These are phyloP conservation scores for Diaporthe sp. DNA, from an alignment of 2,329 filamentous ascomycete species.

Conservation along the genomic window DNA sequence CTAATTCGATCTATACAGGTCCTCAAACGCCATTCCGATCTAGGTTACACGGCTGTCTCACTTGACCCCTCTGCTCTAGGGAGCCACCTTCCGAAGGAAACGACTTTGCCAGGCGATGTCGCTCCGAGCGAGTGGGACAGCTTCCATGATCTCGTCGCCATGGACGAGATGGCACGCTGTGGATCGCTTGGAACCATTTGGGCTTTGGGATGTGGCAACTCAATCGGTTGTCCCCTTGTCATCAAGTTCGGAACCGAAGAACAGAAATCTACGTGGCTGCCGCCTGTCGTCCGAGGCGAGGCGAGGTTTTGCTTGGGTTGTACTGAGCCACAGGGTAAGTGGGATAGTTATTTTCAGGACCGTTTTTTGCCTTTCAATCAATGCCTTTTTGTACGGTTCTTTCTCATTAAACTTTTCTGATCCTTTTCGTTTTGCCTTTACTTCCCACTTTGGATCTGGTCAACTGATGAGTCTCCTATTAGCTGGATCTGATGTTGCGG, in stretches of 20 bases:
- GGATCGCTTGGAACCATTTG: constrained; percentile 50
- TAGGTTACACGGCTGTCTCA: constrained; percentile 12
- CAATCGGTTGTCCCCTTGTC: constrained; percentile 46
- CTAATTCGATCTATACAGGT: background rate
- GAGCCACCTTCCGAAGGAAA: background rate
- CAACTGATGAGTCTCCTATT: background rate
- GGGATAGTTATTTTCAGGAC: constrained; percentile 48
- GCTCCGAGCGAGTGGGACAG: constrained; percentile 50
- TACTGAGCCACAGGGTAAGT: constrained; percentile 60
- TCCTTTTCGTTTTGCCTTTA: background rate
- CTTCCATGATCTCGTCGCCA: constrained; percentile 52
- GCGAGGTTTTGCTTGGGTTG: constrained; percentile 36
- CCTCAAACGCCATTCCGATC: constrained; percentile 6
- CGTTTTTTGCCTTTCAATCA: too few relatives aligned
- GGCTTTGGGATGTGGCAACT: constrained; percentile 50
- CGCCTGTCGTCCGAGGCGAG: constrained; percentile 11
- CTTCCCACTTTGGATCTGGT: background rate
- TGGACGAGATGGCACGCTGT: constrained; percentile 52
- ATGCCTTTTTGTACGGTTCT: too few relatives aligned
- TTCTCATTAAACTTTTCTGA: background rate
- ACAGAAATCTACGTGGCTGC: constrained; percentile 36
- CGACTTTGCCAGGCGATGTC: constrained; percentile 42
- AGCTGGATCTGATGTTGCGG: constrained; percentile 26
- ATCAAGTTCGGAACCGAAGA: constrained; percentile 32
- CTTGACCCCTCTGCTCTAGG: constrained; percentile 9